These are phyloP conservation scores for Podila minutissima DNA, from an alignment of 192 early-diverging fungal species.

Conservation along the genomic window DNA sequence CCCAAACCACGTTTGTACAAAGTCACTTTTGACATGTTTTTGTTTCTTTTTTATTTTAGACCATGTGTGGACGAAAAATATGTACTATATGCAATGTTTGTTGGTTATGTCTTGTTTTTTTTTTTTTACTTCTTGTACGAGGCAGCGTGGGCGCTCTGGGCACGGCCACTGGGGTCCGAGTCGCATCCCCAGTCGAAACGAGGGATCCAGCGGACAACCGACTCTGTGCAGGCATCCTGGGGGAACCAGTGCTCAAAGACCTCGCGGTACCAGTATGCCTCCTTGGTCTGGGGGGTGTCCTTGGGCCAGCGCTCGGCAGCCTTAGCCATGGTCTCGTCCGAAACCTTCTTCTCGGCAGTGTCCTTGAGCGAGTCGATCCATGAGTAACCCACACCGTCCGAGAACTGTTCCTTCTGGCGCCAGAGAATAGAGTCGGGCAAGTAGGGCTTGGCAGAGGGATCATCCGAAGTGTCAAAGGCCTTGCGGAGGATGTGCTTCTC, in stretches of 20 bases:
- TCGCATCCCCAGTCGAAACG: slow-evolving; percentile 98
- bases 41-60: no score
- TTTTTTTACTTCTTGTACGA: slow-evolving; percentile 62
- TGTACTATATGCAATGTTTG: neutral
- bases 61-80: no score
- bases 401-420: slow-evolving; percentile 99
- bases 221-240: slow-evolving; percentile 86
- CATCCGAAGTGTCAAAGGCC: slow-evolving; percentile 92
- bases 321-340: slow-evolving; percentile 79
- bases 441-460: slow-evolving; percentile 75
- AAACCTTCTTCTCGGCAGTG: slow-evolving; percentile 70
- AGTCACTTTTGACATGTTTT: no score
- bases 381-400: slow-evolving; percentile 96
- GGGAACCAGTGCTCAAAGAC: slow-evolving; percentile 96
- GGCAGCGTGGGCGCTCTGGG: slow-evolving; percentile 88
- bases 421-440: slow-evolving; percentile 91
- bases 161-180: slow-evolving; percentile 97
- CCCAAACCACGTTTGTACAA: no score
- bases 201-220: slow-evolving; percentile 96
- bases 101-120: neutral
- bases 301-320: slow-evolving; percentile 78
- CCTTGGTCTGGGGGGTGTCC: slow-evolving; percentile 95
- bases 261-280: slow-evolving; percentile 95
- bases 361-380: slow-evolving; percentile 98
- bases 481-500: slow-evolving; percentile 97